Evolutionary conservation across 805 yeast genomes (phyloP), one percentile per base, ranked within the genome.

Genomic region (Teunomyces panamensis): DNA sequence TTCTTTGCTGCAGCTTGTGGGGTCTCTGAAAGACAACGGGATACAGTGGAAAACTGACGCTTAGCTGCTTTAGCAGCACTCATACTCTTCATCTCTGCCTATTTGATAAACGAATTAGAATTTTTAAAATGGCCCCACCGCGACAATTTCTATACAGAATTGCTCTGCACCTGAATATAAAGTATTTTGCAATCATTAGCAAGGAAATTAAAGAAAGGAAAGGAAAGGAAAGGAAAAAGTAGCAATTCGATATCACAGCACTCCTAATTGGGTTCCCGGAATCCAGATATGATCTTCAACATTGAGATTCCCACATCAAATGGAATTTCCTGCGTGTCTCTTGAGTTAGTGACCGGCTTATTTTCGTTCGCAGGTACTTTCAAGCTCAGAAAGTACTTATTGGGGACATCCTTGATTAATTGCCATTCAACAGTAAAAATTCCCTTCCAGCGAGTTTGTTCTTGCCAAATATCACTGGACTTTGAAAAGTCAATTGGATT

Each of bases 281-380:
- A 64, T 14, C 63, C 54, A 43, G 59, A 56, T 54, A 79, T 78
- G 4, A 78, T 65, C 24, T 73, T 68, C 35, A 82, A 47, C 74
- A 81, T 73, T 14, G 74, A 64, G 8, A 64, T 49, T 1, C 82
- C 85, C 27, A 77, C 63, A 2, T 68, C 71, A 43, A 64, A 66
- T 1, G 85, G 82, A 16, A 81, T 54, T 48, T 79, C 83, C 58
- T 81, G 85, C 0, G 85, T 79, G 55, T 83, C 87, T 54, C 86
- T 73, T 14, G 85, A 80, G 52, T 76, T 73, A 1, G 84, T 77
- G 1, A 83, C 80, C 1, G 83, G 78, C 56, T 73, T 70, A 48
- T 65, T 65, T 26, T 75, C 81, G 54, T 80, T 78, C 26, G 66
- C 55, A 3, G 75, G 70, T 5, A 78, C 67, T 45, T 65, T 61